These are phyloP conservation scores for Cunninghamia lanceolata DNA, from an alignment of 75 land plant genomes.

Conservation along the genomic window DNA sequence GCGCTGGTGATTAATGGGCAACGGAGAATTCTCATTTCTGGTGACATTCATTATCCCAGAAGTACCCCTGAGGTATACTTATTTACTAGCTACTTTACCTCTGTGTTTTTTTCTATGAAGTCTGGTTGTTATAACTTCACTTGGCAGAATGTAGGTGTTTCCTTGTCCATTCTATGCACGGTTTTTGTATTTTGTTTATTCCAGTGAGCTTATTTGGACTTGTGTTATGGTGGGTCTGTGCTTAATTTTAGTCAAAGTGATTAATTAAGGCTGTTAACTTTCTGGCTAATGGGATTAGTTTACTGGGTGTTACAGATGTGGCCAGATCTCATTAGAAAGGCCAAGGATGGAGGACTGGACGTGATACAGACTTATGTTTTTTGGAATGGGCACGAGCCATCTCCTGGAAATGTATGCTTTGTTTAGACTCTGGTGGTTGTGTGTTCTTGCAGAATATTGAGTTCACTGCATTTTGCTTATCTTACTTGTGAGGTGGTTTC, in stretches of 20 bases:
- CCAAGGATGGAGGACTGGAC: constrained; percentile 46
- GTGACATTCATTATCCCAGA: constrained; percentile 47
- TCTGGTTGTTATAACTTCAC: neutral
- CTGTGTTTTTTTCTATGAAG: neutral
- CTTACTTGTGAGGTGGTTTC: neutral
- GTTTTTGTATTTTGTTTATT: neutral
- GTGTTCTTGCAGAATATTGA: neutral
- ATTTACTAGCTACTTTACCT: neutral
- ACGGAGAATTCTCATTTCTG: constrained; percentile 43
- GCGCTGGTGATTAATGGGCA: constrained; percentile 45
- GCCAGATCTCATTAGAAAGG: constrained; percentile 24
- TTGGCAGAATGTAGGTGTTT: neutral
- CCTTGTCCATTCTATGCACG: neutral
- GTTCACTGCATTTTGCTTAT: no score
- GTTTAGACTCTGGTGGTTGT: neutral
- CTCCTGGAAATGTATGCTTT: constrained; percentile 19
- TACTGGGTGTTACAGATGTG: constrained; percentile 30
- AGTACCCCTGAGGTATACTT: constrained; percentile 36
- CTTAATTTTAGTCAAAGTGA: neutral
- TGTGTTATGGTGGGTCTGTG: neutral
- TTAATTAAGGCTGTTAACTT: neutral
- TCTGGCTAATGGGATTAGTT: neutral
- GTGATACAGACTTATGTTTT: constrained; percentile 43
- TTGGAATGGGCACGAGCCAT: constrained; percentile 41
- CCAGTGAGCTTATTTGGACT: neutral